Evolutionary conservation across 2,329 filamentous ascomycete species (phyloP).

Genomic region (Fusarium sp.): DNA sequence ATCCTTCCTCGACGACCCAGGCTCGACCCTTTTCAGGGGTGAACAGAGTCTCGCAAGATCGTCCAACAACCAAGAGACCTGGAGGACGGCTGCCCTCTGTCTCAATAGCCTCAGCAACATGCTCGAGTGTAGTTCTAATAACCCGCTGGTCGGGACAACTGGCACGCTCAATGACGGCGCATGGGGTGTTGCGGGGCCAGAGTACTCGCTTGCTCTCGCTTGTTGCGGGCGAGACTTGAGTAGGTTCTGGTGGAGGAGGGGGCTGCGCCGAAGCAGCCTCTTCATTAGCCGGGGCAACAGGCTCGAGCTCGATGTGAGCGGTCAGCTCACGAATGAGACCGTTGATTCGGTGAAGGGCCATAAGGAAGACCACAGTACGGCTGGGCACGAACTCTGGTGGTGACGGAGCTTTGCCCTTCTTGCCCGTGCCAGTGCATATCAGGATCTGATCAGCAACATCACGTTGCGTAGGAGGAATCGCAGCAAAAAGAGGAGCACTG

Average conservation of each 20-base stretch:
- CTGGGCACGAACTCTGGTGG: constrained; percentile 80
- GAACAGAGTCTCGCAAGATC: constrained; percentile 81
- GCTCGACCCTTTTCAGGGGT: constrained; percentile 63
- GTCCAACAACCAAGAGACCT: constrained; percentile 84
- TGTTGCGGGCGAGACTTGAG: background rate
- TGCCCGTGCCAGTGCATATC: constrained; percentile 94
- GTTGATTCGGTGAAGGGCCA: constrained; percentile 87
- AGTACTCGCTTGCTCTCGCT: constrained; percentile 46
- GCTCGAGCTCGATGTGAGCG: constrained; percentile 47
- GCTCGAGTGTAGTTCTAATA: constrained; percentile 82
- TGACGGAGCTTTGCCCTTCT: constrained; percentile 83
- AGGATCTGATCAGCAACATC: constrained; percentile 91
- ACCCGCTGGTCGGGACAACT: constrained; percentile 95
- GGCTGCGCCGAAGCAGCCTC: constrained; percentile 23
- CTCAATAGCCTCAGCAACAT: constrained; percentile 84
- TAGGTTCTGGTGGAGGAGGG: constrained; percentile 16
- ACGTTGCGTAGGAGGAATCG: constrained; percentile 86
- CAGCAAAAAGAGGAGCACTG: constrained; percentile 86
- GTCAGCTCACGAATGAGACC: constrained; percentile 78
- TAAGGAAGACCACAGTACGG: constrained; percentile 90
- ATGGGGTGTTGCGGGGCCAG: constrained; percentile 83
- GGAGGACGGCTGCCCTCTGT: constrained; percentile 89
- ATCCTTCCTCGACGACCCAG: constrained; percentile 90
- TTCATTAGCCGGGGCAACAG: constrained; percentile 33
- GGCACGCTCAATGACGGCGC: constrained; percentile 91